These are phyloP conservation scores for Sodiomyces alkalinus DNA, from an alignment of 2,329 filamentous ascomycete species.

Conservation along the genomic window DNA sequence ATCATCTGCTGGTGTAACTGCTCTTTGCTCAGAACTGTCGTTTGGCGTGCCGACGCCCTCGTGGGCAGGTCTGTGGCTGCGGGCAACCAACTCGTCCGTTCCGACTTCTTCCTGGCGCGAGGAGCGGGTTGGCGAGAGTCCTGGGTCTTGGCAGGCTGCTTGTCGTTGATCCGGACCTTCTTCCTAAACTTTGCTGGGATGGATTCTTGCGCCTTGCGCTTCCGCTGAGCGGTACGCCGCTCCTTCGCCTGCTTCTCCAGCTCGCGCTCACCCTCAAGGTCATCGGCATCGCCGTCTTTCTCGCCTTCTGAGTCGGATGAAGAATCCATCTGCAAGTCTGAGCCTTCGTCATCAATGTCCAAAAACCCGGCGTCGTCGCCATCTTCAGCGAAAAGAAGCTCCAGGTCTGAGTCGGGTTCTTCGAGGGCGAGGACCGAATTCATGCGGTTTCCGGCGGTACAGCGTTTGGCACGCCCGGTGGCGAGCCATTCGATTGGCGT, in stretches of 20 bases:
- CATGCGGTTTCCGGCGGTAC: constrained; percentile 75
- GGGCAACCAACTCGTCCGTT: constrained; percentile 43
- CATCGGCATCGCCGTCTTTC: constrained; percentile 43
- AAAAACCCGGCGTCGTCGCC: constrained; percentile 56
- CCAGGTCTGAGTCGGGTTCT: constrained; percentile 53
- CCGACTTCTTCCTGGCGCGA: constrained; percentile 44
- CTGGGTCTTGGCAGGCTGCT: constrained; percentile 16
- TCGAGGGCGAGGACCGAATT: constrained; percentile 62
- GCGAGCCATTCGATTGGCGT: constrained; percentile 51
- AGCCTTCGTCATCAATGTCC: constrained; percentile 49
- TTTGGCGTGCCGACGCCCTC: constrained; percentile 41
- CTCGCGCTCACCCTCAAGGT: constrained; percentile 77
- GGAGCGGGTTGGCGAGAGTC: constrained; percentile 23
- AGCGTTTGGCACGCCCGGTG: constrained; percentile 57
- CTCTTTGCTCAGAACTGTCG: constrained; percentile 43
- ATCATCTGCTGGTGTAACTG: constrained; percentile 56
- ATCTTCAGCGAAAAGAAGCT: constrained; percentile 60
- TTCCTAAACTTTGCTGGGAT: constrained; percentile 58
- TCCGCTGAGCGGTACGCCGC: constrained; percentile 51
- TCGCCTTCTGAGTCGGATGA: constrained; percentile 76
- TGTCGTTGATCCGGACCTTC: constrained; percentile 56
- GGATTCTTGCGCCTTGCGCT: constrained; percentile 66
- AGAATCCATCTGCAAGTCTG: constrained; percentile 74
- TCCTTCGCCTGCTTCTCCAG: constrained; percentile 61
- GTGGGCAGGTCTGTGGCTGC: constrained; percentile 38